These are phyloP conservation scores for Mucor mucedo DNA, from an alignment of 371 early-diverging fungal genomes.

Conservation along the genomic window DNA sequence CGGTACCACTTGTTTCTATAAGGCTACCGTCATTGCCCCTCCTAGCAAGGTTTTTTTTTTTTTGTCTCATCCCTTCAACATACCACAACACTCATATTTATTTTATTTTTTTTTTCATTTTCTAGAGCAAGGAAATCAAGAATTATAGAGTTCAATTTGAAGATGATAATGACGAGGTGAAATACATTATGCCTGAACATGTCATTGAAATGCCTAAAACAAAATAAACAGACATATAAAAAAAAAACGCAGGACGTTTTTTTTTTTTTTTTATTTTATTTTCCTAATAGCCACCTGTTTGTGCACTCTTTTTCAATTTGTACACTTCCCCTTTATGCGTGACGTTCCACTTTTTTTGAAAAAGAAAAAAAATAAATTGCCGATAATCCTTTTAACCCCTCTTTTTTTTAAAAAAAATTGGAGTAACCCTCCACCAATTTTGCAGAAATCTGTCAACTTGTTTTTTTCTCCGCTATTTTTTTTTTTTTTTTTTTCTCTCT, in stretches of 20 bases:
- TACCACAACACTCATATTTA: no score
- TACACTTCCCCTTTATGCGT: neutral
- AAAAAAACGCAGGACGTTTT: slow-evolving; percentile 6
- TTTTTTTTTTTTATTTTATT: neutral
- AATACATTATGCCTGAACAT: slow-evolving; percentile 49
- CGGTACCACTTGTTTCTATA: slow-evolving; percentile 86
- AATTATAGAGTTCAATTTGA: slow-evolving; percentile 66
- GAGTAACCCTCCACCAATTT: no score
- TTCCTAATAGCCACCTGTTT: neutral
- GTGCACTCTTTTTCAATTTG: neutral
- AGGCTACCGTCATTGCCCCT: slow-evolving; percentile 72
- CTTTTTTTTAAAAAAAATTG: no score
- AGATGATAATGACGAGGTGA: slow-evolving; percentile 64
- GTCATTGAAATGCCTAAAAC: slow-evolving; percentile 68
- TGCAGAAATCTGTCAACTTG: no score
- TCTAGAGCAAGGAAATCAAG: slow-evolving; percentile 48
- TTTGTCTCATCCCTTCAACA: no score
- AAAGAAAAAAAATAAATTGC: neutral
- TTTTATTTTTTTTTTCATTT: no score
- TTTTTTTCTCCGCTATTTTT: neutral
- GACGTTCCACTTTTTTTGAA: neutral
- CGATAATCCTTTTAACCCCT: no score
- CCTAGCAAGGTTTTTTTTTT: slow-evolving; percentile 79
- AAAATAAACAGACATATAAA: slow-evolving; percentile 28
- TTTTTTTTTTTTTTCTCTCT: neutral